phyloP scores from a whole-genome alignment of 768 basidiomycete species.

The Psilocybe subaeruginosa region DNA sequence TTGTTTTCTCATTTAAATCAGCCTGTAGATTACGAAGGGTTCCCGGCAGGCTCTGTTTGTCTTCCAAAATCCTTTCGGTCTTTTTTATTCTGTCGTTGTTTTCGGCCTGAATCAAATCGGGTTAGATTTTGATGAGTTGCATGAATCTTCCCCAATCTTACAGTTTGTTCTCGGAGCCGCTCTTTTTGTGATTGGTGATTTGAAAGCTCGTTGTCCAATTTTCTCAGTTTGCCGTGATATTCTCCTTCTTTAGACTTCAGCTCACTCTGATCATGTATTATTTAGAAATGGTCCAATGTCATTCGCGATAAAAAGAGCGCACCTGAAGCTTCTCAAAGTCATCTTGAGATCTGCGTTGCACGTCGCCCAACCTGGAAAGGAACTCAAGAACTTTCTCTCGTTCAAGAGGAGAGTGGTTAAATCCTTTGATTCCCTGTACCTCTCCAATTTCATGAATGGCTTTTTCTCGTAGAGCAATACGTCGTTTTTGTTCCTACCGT shows the following conservation, averaged over 20 bases:
- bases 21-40: constrained; percentile 55
- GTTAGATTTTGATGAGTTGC: neutral
- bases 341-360: constrained; percentile 61
- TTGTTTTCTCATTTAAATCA: constrained; percentile 73
- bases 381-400: constrained; percentile 77
- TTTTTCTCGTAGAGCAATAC: constrained; percentile 71
- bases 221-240: constrained; percentile 60
- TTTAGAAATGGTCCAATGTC: neutral
- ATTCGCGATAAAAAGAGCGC: constrained; percentile 10
- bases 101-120: constrained; percentile 41
- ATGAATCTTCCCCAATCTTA: constrained; percentile 30
- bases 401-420: constrained; percentile 68
- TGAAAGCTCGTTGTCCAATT: constrained; percentile 58
- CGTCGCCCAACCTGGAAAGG: constrained; percentile 61
- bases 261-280: constrained; percentile 45
- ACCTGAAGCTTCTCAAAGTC: constrained; percentile 76
- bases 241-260: constrained; percentile 60
- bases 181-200: constrained; percentile 55
- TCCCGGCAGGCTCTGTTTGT: constrained; percentile 52
- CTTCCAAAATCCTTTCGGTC: constrained; percentile 60
- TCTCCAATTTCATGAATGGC: constrained; percentile 71
- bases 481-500: constrained; percentile 70
- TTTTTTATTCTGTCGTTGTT: constrained; percentile 52
- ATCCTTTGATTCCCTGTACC: constrained; percentile 75
- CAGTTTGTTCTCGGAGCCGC: constrained; percentile 59